Base-by-base conservation (phyloP, 2,329 filamentous ascomycete genomes). In the Colletotrichum eleusines region DNA sequence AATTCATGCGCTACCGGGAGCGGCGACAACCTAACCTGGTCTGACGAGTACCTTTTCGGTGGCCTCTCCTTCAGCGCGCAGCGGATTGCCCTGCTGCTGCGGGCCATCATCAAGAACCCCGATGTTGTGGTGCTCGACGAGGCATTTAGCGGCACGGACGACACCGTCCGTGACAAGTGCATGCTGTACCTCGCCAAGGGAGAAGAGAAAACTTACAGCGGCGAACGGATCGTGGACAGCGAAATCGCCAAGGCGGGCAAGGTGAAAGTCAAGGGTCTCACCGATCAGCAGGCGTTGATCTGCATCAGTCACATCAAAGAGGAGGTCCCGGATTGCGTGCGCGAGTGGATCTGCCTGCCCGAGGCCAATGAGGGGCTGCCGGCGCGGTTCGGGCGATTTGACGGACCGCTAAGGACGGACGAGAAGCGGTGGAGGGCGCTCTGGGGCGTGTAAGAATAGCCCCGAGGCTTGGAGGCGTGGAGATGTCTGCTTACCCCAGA, bases 241-340 rank as follows among this genome's bases (percentile, higher is more conserved):
- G 81, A 86, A 1, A 78, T 80, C 0, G 79, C 82, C 9, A 82
- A 80, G 66, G 74, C 80, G 0, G 87, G 83, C 0, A 77, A 78
- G 1, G 84, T 89, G 1, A 84, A 81, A 28, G 81, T 95, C 5
- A 77, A 76, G 1, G 94, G 94, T 0, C 80, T 98, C 66, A 85
- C 86, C 1, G 84, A 89, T 0, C 80, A 89, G 28, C 95, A 98
- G 81, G 94, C 94, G 0, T 82, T 99, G 64, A 87, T 98, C n/a
- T 94, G 95, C 73, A 95, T 98, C 71, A 96, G 94, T 72, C 96
- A 99, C 81, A 87, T 95, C 72, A 91, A 90, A 73, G 94, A 97
- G 76, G 96, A 99, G 80, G 92, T 98, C 12, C 96, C 96, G 0
- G 90, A 91, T 60, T 91, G 91, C 74, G 88, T 98, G 31, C 84